Evolutionary conservation across 768 basidiomycete species (phyloP).

Genomic region (Boletus pseudopeckii): DNA sequence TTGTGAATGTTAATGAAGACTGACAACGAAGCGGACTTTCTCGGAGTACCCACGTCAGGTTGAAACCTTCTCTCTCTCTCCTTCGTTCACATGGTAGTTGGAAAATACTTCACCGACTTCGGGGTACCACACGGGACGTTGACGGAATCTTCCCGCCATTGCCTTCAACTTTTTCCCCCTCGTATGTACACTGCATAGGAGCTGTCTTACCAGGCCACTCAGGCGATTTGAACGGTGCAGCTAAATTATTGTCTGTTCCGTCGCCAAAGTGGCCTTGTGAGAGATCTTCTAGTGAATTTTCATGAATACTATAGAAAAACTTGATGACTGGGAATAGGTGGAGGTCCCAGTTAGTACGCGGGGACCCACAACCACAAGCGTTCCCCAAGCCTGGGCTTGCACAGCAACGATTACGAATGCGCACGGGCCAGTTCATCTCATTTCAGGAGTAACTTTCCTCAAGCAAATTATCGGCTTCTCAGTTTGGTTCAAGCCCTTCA

Average conservation of each 20-base stretch:
- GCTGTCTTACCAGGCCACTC: conserved; percentile 5
- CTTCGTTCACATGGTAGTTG: neutral
- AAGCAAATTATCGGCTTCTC: neutral
- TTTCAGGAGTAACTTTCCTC: neutral
- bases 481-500: neutral
- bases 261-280: conserved; percentile 6
- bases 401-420: conserved; percentile 7
- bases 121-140: neutral
- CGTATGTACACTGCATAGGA: neutral
- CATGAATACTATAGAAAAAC: neutral
- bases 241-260: neutral
- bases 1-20: neutral
- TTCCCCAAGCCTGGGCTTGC: neutral
- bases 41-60: neutral
- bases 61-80: neutral
- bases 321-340: neutral
- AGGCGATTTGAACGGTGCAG: neutral
- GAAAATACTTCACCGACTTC: neutral
- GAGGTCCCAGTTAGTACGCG: neutral
- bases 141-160: neutral
- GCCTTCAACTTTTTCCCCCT: no score
- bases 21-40: neutral
- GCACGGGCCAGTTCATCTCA: conserved; percentile 15
- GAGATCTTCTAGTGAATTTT: neutral
- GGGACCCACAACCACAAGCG: neutral